These are phyloP conservation scores for Glonium stellatum DNA, from an alignment of 495 filamentous ascomycete genomes.

Conservation along the genomic window DNA sequence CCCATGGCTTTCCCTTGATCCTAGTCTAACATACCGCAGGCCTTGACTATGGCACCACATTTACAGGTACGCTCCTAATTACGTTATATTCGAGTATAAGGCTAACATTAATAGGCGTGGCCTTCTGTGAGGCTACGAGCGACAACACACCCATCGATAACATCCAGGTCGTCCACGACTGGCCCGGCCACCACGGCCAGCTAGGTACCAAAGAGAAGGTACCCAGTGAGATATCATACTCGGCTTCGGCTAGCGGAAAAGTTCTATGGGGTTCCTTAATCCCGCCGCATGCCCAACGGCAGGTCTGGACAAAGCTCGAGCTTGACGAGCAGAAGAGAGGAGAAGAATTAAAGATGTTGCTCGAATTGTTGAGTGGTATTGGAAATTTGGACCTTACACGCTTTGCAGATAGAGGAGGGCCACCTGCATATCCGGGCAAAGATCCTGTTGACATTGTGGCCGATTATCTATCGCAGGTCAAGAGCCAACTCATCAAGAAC, in stretches of 20 bases:
- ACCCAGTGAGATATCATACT: constrained; percentile 14
- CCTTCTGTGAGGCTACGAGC: constrained; percentile 14
- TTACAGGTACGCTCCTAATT: constrained; percentile 4
- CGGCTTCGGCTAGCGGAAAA: neutral
- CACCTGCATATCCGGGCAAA: neutral
- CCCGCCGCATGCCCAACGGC: constrained; percentile 4
- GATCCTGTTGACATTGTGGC: constrained; percentile 17
- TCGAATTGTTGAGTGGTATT: neutral
- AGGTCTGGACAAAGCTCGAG: constrained; percentile 19
- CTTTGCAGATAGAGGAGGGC: neutral
- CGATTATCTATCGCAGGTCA: constrained; percentile 11
- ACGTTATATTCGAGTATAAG: neutral
- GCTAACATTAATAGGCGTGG: constrained; percentile 5
- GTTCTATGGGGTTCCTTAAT: constrained; percentile 15
- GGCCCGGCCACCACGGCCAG: constrained; percentile 10
- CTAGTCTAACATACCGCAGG: neutral
- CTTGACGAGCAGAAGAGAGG: constrained; percentile 8
- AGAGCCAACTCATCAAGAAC: constrained; percentile 9
- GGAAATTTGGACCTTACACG: constrained; percentile 1
- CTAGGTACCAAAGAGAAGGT: constrained; percentile 22
- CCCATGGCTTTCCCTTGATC: neutral
- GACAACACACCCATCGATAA: neutral
- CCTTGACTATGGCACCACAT: constrained; percentile 19
- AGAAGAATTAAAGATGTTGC: constrained; percentile 4
- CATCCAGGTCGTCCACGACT: constrained; percentile 16